Evolutionary conservation across 768 basidiomycete species (phyloP).

Genomic region (Podaxis rugospora): DNA sequence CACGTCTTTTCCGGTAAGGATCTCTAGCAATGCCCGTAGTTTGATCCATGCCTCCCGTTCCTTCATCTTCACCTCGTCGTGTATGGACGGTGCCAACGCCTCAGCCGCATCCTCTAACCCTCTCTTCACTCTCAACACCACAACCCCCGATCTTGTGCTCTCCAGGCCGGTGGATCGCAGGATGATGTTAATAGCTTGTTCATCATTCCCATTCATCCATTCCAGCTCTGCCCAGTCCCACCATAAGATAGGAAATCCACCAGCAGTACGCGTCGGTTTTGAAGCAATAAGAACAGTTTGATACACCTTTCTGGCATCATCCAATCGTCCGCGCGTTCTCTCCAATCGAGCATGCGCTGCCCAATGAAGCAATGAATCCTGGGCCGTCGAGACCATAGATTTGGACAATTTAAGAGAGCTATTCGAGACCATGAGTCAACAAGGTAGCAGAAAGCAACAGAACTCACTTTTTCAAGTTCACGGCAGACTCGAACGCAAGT

Average conservation of each 20-base stretch:
- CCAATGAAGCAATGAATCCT: slow-evolving; percentile 64
- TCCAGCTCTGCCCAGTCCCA: slow-evolving; percentile 87
- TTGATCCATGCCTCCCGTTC: slow-evolving; percentile 64
- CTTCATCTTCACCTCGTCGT: slow-evolving; percentile 37
- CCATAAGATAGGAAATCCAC: slow-evolving; percentile 51
- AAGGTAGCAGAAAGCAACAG: background rate
- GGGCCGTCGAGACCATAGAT: slow-evolving; percentile 47
- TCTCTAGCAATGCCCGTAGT: slow-evolving; percentile 59
- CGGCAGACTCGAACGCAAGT: slow-evolving; percentile 63
- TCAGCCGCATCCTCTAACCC: slow-evolving; percentile 43
- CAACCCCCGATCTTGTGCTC: slow-evolving; percentile 44
- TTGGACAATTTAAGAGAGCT: slow-evolving; percentile 74
- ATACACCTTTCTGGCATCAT: slow-evolving; percentile 78
- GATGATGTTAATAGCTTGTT: slow-evolving; percentile 49
- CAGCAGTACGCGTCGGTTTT: slow-evolving; percentile 27
- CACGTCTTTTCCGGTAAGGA: slow-evolving; percentile 44
- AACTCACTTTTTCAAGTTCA: slow-evolving; percentile 53
- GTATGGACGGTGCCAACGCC: slow-evolving; percentile 23
- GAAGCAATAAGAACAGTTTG: slow-evolving; percentile 56
- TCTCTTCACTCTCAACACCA: slow-evolving; percentile 60
- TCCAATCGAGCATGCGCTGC: slow-evolving; percentile 75
- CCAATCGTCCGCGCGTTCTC: slow-evolving; percentile 53
- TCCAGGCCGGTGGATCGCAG: slow-evolving; percentile 51
- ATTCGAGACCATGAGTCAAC: background rate
- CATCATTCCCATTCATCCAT: slow-evolving; percentile 55